Conservation (phyloP, 257 asterid species). For the Ballota nigra region DNA sequence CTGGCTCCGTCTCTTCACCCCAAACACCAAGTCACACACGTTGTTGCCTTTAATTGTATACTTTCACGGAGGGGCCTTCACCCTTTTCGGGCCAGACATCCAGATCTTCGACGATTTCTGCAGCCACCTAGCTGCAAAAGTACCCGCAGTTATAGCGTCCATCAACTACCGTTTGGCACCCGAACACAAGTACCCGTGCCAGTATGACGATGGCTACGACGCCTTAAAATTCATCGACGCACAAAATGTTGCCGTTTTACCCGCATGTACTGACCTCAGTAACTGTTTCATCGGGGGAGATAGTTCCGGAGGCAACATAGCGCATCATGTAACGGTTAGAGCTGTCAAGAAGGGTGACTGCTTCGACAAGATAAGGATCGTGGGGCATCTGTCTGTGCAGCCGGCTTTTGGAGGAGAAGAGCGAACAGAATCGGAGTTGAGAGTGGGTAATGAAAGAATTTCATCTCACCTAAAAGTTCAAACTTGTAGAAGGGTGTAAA, state of each 20-base stretch:
- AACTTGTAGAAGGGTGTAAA: too few relatives aligned
- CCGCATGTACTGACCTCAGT: constrained; percentile 26
- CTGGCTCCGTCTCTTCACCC: too few relatives aligned
- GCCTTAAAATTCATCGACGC: too few relatives aligned
- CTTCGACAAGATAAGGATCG: constrained; percentile 22
- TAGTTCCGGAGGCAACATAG: constrained; percentile 51
- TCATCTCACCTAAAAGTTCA: too few relatives aligned
- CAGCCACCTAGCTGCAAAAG: not conserved
- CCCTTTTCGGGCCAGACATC: not conserved
- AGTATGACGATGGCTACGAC: not conserved
- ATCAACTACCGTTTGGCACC: not conserved
- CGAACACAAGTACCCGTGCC: not conserved
- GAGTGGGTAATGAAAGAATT: too few relatives aligned
- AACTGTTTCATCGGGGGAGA: constrained; percentile 45
- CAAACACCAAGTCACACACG: too few relatives aligned
- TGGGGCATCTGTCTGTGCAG: constrained; percentile 31
- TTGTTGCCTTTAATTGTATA: not conserved
- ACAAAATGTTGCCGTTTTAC: constrained; percentile 24
- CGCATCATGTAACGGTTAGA: constrained; percentile 36
- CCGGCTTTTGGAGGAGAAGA: constrained; percentile 53
- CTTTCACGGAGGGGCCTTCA: not conserved
- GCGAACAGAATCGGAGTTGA: constrained; percentile 40
- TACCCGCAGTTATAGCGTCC: too few relatives aligned
- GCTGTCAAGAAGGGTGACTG: constrained; percentile 9
- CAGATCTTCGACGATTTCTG: not conserved